Evolutionary conservation across 176 grass and related monocot genomes (phyloP), one percentile per base, ranked within the genome.

Genomic region (Oryza brachyantha): DNA sequence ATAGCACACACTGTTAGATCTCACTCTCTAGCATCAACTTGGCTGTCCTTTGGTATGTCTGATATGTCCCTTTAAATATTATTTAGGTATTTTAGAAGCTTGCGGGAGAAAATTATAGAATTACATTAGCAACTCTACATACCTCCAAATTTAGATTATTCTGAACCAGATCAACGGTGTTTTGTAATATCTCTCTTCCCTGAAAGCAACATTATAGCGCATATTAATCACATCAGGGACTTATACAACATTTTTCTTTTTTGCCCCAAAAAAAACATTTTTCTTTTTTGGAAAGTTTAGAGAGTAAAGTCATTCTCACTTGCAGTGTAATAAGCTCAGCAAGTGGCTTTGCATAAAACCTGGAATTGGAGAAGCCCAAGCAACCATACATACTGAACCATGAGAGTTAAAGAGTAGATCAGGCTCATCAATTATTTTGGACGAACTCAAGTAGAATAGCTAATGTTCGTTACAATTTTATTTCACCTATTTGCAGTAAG

Each of bases 131-230:
- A 65, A 81, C n/a, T 45, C 5, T 61, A 74, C 73, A 61, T 90
- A 94, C 92, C 96, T 99, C 96, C 81, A 99, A 86, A 78, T 92
- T 95, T 29, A 99, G 88, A 85, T 95, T 99, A 83, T 91, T 88
- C 68, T 99, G 96, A 83, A 99, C 96, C 62, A 99, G 74, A 87
- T 99, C 84, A 24, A 99, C 96, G 36, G 92, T 99, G 66, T 89
- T 99, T 75, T 95, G 92, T 69, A 99, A 87, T 70, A 99, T 99
- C 87, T 91, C 93, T 81, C 96, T 91, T 82, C 96, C 96, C 96
- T 99, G 78, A 22, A 88, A 81, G 74, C 70, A 19, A n/a, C 45
- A 84, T 90, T 61, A 69, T 84, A 70, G 13, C 25, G 45, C 32
- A 66, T 64, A 79, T 71, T n/a, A 82, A 76, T 76, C 46, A 43